phyloP scores from a whole-genome alignment of 2,329 filamentous ascomycete species.

The Colletotrichum sojae region DNA sequence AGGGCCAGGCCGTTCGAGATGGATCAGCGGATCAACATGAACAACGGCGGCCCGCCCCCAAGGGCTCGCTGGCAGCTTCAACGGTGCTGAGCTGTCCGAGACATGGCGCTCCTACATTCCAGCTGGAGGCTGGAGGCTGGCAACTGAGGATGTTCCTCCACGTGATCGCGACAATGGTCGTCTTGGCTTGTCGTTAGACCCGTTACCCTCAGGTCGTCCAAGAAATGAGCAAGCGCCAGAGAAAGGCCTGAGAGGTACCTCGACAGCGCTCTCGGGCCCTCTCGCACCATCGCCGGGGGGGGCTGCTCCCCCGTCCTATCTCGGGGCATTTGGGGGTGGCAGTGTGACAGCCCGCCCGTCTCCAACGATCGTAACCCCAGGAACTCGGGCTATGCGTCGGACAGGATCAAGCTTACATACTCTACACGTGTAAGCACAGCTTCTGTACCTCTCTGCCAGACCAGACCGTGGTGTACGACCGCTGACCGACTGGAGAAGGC shows the following conservation, averaged over 20 bases:
- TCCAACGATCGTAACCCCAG: too few relatives aligned
- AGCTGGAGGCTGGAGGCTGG: background rate
- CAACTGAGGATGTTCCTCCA: background rate
- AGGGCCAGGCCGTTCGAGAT: constrained; percentile 17
- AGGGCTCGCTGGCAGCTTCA: background rate
- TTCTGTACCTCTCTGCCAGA: too few relatives aligned
- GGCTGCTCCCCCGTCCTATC: constrained; percentile 9
- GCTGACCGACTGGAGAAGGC: background rate
- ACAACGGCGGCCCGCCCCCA: constrained; percentile 8
- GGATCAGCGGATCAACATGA: constrained; percentile 18
- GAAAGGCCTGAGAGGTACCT: constrained; percentile 10
- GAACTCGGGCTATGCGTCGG: constrained; percentile 5
- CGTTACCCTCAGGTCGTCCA: constrained; percentile 20
- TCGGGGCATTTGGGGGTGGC: constrained; percentile 26
- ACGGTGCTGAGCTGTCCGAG: constrained; percentile 5
- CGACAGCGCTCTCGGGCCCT: constrained; percentile 48
- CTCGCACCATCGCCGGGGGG: constrained; percentile 10
- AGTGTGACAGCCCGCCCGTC: constrained; percentile 7
- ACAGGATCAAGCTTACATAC: constrained; percentile 27
- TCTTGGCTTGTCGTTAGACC: constrained; percentile 18
- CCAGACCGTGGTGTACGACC: constrained; percentile 11
- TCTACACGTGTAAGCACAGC: too few relatives aligned
- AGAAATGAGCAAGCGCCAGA: constrained; percentile 18
- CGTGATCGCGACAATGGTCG: background rate
- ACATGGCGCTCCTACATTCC: constrained; percentile 7